These are phyloP conservation scores for Cryphonectria radicalis DNA, from an alignment of 2,329 filamentous ascomycete genomes.

Conservation along the genomic window DNA sequence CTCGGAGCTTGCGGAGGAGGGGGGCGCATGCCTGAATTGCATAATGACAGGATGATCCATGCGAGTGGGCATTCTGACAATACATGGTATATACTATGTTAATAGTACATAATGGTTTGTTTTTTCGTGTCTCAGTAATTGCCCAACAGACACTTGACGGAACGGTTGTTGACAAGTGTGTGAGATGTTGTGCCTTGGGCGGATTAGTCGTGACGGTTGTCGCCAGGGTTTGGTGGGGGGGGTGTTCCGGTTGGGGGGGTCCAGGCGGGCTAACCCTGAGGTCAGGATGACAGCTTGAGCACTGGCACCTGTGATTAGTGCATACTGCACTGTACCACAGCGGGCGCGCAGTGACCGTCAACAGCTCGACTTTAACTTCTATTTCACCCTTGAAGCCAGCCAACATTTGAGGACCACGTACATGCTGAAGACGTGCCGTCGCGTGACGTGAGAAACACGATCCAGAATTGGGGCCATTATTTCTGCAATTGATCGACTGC, in stretches of 20 bases:
- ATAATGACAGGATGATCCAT: not conserved
- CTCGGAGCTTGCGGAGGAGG: constrained; percentile 7
- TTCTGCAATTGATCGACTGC: not conserved
- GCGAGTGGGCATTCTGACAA: not conserved
- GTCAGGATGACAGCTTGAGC: not conserved
- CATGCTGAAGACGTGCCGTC: not conserved
- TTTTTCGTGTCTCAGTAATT: not conserved
- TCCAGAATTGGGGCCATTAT: not conserved
- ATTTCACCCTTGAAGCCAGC: not conserved
- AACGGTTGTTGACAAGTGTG: not conserved
- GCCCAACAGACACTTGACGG: not conserved
- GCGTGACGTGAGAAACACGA: not conserved
- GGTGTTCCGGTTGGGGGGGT: not conserved
- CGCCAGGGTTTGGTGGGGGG: not conserved
- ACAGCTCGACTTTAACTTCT: not conserved
- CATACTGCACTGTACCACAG: not conserved
- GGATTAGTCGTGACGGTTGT: not conserved
- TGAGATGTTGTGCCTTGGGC: not conserved
- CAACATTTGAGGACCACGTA: not conserved
- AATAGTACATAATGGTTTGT: not conserved
- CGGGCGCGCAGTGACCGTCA: not conserved
- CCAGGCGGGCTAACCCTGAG: not conserved
- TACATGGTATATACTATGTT: not conserved
- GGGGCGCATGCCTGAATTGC: not conserved
- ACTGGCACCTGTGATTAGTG: not conserved